Evolutionary conservation across 495 filamentous ascomycete species (phyloP), one percentile per base, ranked within the genome.

Genomic region (Tuber magnatum): DNA sequence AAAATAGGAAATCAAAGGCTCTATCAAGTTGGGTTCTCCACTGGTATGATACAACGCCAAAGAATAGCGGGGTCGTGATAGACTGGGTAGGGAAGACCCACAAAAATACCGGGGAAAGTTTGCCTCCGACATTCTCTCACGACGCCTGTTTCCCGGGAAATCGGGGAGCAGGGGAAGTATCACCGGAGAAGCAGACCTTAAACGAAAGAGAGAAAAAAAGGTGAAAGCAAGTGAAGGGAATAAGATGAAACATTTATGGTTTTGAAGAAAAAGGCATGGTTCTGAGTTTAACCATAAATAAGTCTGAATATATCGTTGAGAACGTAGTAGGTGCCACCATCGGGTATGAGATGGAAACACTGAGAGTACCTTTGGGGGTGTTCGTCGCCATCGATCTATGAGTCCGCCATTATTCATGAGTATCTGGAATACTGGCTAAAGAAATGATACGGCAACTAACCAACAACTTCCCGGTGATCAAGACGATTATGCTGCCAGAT

Each of bases 281-380:
- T 32, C 56, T 18, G 56, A 65, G 56, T 28, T 75, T 41, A 80
- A 9, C 10, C 83, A 85, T 92, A 94, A 77, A 94, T 87, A 74
- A 98, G 87, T 79, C 90, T 90, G 89, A 97, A 97, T 85, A 97
- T 85, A 83, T 98, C 94, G 87, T 97, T 97, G 85, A 90, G 90
- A 81, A 97, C 90, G 83, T 88, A 97, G 86, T 90, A 97, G 84
- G 86, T 89, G 68, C 89, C 91, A n/a, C 84, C 85, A 41, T 94
- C 91, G 48, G 90, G 91, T 76, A 88, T 83, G 69, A 97, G 89
- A 80, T 94, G 91, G 87, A 97, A 98, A 42, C 86, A 84, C 86
- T 98, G 94, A 44, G 90, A 89, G 85, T 92, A 98, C 86, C 87
- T 91, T 88, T 97, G 93, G 61, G 93, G 92, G 76, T 87, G 86